phyloP scores from a whole-genome alignment of 495 filamentous ascomycete species.

The Penicillium robsamsonii region DNA sequence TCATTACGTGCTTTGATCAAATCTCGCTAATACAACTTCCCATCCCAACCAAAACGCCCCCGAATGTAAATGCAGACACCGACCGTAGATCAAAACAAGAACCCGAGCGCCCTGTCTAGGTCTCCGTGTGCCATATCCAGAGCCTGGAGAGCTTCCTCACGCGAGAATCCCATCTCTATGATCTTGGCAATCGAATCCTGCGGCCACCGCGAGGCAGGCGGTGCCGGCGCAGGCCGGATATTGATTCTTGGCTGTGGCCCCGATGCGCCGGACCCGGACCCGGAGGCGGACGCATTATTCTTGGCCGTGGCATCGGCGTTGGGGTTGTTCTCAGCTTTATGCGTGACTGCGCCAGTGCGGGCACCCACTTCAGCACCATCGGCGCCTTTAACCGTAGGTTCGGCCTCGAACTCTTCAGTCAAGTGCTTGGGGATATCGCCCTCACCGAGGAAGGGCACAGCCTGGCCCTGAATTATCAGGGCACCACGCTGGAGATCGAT shows the following conservation, averaged over 20 bases:
- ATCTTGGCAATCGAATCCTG: conserved; percentile 57
- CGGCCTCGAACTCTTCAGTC: conserved; percentile 66
- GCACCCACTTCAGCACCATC: conserved; percentile 83
- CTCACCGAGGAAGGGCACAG: conserved; percentile 87
- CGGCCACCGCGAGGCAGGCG: conserved; percentile 42
- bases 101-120: conserved; percentile 79
- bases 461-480: conserved; percentile 81
- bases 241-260: conserved; percentile 24
- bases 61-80: conserved; percentile 15
- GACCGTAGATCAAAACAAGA: conserved; percentile 67
- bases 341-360: conserved; percentile 76
- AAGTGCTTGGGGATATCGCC: conserved; percentile 83
- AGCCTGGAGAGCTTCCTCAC: conserved; percentile 73
- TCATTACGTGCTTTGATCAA: conserved; percentile 18
- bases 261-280: conserved; percentile 29
- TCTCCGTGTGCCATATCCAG: conserved; percentile 81
- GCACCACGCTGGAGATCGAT: conserved; percentile 81
- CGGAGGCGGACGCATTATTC: conserved; percentile 4
- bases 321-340: conserved; percentile 42
- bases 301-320: neutral
- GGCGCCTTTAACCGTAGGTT: conserved; percentile 83
- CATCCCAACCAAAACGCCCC: conserved; percentile 13
- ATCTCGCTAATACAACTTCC: conserved; percentile 27
- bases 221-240: conserved; percentile 34
- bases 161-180: conserved; percentile 73